These are phyloP conservation scores for Auricularia auricula-judae DNA, from an alignment of 768 basidiomycete species.

Conservation along the genomic window DNA sequence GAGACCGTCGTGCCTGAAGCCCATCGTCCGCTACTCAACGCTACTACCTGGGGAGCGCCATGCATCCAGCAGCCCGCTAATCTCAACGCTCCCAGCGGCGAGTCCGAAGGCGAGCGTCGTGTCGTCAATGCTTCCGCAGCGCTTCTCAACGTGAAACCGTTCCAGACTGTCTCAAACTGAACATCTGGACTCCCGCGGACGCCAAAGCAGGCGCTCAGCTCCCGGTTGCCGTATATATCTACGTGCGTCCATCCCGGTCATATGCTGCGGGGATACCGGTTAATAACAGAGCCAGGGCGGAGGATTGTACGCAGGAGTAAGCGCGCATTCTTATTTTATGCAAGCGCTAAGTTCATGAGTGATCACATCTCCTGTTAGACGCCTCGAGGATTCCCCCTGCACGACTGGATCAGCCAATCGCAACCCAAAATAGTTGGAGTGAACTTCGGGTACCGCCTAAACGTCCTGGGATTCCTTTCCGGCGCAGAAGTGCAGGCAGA, in stretches of 20 bases:
- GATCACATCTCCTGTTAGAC: too few species aligned
- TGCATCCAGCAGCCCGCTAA: slow-evolving; percentile 37
- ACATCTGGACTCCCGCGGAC: slow-evolving; percentile 32
- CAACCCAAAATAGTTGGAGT: slow-evolving; percentile 33
- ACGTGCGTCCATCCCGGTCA: slow-evolving; percentile 16
- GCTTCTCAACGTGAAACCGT: neutral
- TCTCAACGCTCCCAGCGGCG: slow-evolving; percentile 24
- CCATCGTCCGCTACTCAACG: slow-evolving; percentile 23
- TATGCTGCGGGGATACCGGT: too few species aligned
- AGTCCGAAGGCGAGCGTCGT: slow-evolving; percentile 27
- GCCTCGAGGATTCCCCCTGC: too few species aligned
- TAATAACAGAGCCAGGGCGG: slow-evolving; percentile 22
- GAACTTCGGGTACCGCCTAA: slow-evolving; percentile 23
- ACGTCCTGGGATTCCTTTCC: slow-evolving; percentile 22
- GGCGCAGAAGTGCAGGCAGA: slow-evolving; percentile 22
- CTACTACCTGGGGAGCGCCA: slow-evolving; percentile 32
- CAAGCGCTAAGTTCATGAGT: too few species aligned
- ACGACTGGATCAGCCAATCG: slow-evolving; percentile 24
- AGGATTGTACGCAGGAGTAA: slow-evolving; percentile 27
- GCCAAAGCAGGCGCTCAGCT: slow-evolving; percentile 24
- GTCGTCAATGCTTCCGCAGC: neutral
- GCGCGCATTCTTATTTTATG: neutral
- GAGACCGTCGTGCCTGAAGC: slow-evolving; percentile 16
- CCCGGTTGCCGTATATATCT: slow-evolving; percentile 33
- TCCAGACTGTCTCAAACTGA: slow-evolving; percentile 31